Evolutionary conservation across 2,329 filamentous ascomycete genomes (phyloP), one percentile per base, ranked within the genome.

Genomic region (Stachybotrys elegans): DNA sequence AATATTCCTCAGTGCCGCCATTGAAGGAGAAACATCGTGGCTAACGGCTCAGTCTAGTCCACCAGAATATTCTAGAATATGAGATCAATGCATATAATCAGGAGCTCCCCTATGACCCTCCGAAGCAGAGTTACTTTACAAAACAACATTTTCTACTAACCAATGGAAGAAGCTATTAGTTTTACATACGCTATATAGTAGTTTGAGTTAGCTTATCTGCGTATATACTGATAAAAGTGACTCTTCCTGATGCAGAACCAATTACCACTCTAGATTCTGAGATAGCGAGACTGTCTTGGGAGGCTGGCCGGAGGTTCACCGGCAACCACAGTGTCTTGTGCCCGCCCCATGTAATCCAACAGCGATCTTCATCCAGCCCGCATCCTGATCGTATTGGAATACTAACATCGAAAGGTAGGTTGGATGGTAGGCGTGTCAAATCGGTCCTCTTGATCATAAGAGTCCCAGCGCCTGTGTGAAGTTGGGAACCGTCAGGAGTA

Each of bases 291-390:
- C 16, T 38, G 9, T 22, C n/a, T 38, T 7, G 32, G 16, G 16
- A 14, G 8, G 12, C 12, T 14, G 32, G 11, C 16, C 32, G 32
- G 32, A 35, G 16, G 35, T 22, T n/a, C 35, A 38, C 35, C 16
- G 35, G 35, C 19, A 38, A 38, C 35, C 35, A 38, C 35, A 38
- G 35, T 38, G 22, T 22, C 20, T 38, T 22, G 22, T 35, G 12
- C 20, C 35, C 35, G 19, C 22, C 35, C 35, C 35, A 38, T 38
- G 19, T 38, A 38, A 38, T 22, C 35, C 35, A 38, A 38, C n/a
- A n/a, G n/a, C n/a, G n/a, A n/a, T 20, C 35, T 38, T 38, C 19
- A 38, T 38, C 35, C n/a, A 38, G 16, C 8, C 35, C 35, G n/a
- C n/a, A 38, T 22, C 35, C 35, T 38, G 20, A 6, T 38, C 14